Evolutionary conservation across 2,329 filamentous ascomycete genomes (phyloP).

Genomic region (Dichotomopilus funicola): DNA sequence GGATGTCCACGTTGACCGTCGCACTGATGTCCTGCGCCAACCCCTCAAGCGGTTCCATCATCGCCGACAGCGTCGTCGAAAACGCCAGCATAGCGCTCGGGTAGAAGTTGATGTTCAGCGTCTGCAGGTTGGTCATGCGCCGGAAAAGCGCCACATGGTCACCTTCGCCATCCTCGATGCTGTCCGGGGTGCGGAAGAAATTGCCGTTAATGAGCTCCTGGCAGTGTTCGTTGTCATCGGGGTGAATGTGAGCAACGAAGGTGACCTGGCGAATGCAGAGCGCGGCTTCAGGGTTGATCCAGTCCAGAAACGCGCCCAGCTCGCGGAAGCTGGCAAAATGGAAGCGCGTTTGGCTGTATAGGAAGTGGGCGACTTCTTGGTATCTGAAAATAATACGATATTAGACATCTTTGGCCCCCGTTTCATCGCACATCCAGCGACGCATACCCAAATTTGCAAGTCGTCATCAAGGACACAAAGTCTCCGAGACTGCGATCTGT

Average conservation of each 20-base stretch:
- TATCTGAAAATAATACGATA: neutral
- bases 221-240: conserved; percentile 1
- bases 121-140: conserved; percentile 4
- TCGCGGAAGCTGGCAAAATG: conserved; percentile 11
- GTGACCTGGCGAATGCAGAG: conserved; percentile 5
- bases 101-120: conserved; percentile 13
- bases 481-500: neutral
- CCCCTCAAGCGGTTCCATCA: conserved; percentile 8
- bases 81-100: conserved; percentile 8
- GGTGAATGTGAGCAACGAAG: conserved; percentile 10
- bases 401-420: neutral
- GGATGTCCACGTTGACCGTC: neutral
- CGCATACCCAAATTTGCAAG: neutral
- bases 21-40: neutral
- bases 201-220: conserved; percentile 7
- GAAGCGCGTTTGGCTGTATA: conserved; percentile 9
- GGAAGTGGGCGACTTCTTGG: conserved; percentile 9
- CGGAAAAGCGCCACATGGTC: conserved; percentile 6
- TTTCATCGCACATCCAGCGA: neutral
- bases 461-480: neutral
- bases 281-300: neutral
- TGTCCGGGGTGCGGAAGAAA: conserved; percentile 3
- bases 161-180: neutral
- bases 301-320: conserved; percentile 6
- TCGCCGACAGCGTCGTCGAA: neutral